These are phyloP conservation scores for Malassezia nana DNA, from an alignment of 1,284 basidiomycete genomes.

Conservation along the genomic window DNA sequence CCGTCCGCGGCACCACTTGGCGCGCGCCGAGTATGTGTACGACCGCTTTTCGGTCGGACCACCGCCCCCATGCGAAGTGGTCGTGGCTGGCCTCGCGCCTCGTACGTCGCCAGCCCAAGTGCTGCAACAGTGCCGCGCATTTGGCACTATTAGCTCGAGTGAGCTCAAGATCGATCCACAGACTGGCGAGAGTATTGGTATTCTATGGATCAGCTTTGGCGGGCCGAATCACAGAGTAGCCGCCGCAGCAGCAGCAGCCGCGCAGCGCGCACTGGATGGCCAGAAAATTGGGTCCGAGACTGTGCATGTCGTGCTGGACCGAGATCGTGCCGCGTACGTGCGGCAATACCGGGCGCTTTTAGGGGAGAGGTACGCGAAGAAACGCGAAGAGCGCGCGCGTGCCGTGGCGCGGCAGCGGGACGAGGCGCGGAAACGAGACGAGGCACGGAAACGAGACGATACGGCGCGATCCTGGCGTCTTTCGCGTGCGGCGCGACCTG, in stretches of 20 bases:
- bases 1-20: slow-evolving; percentile 1
- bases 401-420: neutral
- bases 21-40: slow-evolving; percentile 54
- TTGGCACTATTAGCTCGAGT: slow-evolving; percentile 63
- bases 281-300: slow-evolving; percentile 11
- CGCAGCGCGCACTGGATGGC: slow-evolving; percentile 17
- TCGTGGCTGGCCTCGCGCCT: slow-evolving; percentile 64
- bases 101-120: slow-evolving; percentile 62
- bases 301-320: slow-evolving; percentile 43
- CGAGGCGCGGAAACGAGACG: neutral
- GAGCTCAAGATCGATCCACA: slow-evolving; percentile 70
- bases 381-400: neutral
- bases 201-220: slow-evolving; percentile 65
- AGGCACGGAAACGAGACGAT: neutral
- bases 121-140: slow-evolving; percentile 59
- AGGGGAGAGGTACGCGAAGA: slow-evolving; percentile 50
- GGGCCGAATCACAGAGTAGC: slow-evolving; percentile 9
- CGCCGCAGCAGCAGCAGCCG: slow-evolving; percentile 24
- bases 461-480: neutral
- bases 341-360: slow-evolving; percentile 53
- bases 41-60: slow-evolving; percentile 67
- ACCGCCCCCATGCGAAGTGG: slow-evolving; percentile 56
- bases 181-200: slow-evolving; percentile 71
- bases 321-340: slow-evolving; percentile 48
- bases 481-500: neutral